Conservation (phyloP, 495 filamentous ascomycete species). For the Podospora comata region DNA sequence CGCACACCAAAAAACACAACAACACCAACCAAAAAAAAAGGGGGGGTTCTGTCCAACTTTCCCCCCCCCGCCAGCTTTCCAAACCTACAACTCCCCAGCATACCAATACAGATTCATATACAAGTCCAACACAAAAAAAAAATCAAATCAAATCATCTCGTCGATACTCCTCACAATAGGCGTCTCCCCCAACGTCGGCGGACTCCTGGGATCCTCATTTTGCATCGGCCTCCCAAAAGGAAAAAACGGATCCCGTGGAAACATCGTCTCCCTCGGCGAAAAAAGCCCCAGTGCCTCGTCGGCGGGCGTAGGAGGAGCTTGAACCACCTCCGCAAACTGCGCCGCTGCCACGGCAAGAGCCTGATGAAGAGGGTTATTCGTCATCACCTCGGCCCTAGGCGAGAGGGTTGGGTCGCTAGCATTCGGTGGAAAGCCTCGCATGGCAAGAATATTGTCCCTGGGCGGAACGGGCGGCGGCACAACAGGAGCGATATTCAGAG, state of each 20-base stretch:
- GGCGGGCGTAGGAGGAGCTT: constrained; percentile 40
- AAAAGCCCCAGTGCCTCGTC: constrained; percentile 38
- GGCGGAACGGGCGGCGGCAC: neutral
- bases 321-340: constrained; percentile 42
- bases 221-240: constrained; percentile 45
- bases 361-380: constrained; percentile 49
- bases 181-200: constrained; percentile 59
- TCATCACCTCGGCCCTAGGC: constrained; percentile 52
- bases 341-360: constrained; percentile 39
- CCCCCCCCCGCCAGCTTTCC: neutral
- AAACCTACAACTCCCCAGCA: neutral
- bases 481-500: constrained; percentile 7
- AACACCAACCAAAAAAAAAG: neutral
- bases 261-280: constrained; percentile 49
- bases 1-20: neutral
- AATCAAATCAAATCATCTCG: constrained; percentile 47
- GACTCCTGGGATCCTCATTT: constrained; percentile 59
- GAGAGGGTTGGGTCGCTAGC: constrained; percentile 46
- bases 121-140: neutral
- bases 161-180: constrained; percentile 67
- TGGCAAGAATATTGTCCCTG: constrained; percentile 15
- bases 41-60: neutral
- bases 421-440: constrained; percentile 25
- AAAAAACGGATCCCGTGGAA: constrained; percentile 49
- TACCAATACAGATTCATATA: neutral